phyloP scores from a whole-genome alignment of 768 basidiomycete species.

The Chalciporus chontae region DNA sequence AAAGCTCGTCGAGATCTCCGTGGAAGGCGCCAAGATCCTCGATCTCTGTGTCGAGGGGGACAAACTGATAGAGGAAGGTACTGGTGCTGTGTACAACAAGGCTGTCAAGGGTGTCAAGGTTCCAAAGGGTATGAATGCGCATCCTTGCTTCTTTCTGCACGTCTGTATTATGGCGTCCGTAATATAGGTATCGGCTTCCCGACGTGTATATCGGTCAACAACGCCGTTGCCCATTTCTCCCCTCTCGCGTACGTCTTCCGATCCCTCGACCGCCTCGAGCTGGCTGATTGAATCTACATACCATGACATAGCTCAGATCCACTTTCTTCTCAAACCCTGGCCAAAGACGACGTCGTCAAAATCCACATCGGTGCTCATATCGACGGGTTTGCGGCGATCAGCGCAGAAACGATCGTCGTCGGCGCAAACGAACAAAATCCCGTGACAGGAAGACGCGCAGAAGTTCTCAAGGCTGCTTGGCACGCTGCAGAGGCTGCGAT shows the following conservation, averaged over 20 bases:
- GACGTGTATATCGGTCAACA: conserved; percentile 91
- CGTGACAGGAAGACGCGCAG: conserved; percentile 82
- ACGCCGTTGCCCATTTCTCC: conserved; percentile 92
- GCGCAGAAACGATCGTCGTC: conserved; percentile 90
- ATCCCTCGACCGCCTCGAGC: not conserved
- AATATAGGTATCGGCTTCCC: conserved; percentile 88
- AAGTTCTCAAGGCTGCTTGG: conserved; percentile 92
- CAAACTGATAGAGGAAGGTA: conserved; percentile 85
- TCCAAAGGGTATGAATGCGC: conserved; percentile 61
- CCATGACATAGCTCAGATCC: conserved; percentile 60
- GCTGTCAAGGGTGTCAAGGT: conserved; percentile 84
- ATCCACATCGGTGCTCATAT: conserved; percentile 96
- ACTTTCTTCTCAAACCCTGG: conserved; percentile 61
- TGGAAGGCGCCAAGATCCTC: conserved; percentile 83
- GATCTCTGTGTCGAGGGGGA: conserved; percentile 94
- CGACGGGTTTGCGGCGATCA: conserved; percentile 92
- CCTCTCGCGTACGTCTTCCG: conserved; percentile 74
- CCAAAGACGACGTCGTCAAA: conserved; percentile 91
- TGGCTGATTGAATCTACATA: conserved; percentile 27
- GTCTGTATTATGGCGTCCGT: conserved; percentile 5
- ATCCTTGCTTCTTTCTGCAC: not conserved
- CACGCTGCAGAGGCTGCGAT: conserved; percentile 89
- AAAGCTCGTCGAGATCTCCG: conserved; percentile 70
- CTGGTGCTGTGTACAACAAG: conserved; percentile 87
- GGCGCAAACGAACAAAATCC: conserved; percentile 72